Conservation (phyloP, 441 rosid genomes). For the Adansonia grandidieri region DNA sequence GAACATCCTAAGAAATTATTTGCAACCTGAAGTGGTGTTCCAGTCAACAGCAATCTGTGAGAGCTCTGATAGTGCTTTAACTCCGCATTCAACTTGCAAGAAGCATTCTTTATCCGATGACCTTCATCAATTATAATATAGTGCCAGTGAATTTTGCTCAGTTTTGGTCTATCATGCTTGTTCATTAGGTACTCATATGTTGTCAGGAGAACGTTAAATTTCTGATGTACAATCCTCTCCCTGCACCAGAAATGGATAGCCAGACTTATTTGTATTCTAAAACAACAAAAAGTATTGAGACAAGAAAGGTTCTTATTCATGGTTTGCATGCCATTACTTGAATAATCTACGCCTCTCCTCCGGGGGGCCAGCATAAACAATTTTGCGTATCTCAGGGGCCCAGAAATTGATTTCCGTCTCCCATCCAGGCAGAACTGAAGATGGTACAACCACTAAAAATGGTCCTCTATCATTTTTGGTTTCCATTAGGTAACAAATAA, state of each 20-base stretch:
- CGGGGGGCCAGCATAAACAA: slow-evolving; percentile 88
- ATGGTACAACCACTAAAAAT: slow-evolving; percentile 94
- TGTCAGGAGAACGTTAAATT: slow-evolving; percentile 89
- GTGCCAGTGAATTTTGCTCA: slow-evolving; percentile 90
- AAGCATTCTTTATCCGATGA: slow-evolving; percentile 96
- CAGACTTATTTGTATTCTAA: slow-evolving; percentile 23
- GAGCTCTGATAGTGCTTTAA: slow-evolving; percentile 89
- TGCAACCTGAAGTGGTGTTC: slow-evolving; percentile 89
- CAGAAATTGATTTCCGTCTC: slow-evolving; percentile 86
- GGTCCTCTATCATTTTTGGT: slow-evolving; percentile 94
- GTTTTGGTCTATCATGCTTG: slow-evolving; percentile 95
- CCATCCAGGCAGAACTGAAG: slow-evolving; percentile 96
- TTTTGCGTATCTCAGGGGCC: slow-evolving; percentile 79
- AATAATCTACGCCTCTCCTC: slow-evolving; percentile 91
- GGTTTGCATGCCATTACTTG: slow-evolving; percentile 57
- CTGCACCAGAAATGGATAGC: slow-evolving; percentile 49
- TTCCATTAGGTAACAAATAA: slow-evolving; percentile 96
- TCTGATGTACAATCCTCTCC: slow-evolving; percentile 88
- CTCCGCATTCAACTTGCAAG: slow-evolving; percentile 96
- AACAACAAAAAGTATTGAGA: slow-evolving; percentile 24
- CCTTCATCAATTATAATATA: slow-evolving; percentile 96
- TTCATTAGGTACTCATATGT: slow-evolving; percentile 96
- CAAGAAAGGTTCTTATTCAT: slow-evolving; percentile 14
- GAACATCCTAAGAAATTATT: not conserved
- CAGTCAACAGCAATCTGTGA: slow-evolving; percentile 89